Base-by-base conservation (phyloP, 768 basidiomycete species). In the Lentinula sp. region DNA sequence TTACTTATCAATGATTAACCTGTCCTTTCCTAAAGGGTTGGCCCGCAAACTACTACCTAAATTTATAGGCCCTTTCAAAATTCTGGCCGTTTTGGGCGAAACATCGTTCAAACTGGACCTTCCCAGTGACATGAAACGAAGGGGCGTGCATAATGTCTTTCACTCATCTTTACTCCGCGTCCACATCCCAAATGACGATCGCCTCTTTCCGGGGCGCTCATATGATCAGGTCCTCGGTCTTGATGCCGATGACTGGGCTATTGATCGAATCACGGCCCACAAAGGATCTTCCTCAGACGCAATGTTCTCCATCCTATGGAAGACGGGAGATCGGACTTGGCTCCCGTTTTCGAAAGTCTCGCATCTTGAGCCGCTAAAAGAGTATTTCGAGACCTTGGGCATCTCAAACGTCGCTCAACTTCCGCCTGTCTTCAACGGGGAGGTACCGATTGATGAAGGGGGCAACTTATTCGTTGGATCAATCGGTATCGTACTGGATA, bases 31-130 rank as follows among this genome's bases (percentile, higher is more conserved):
- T 0, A 75, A 73, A 42, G 70, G 68, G 3, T 37, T 68, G 4
- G 74, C 74, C 0, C 52, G 66, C 2, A 78, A 77, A 46, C 64
- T 78, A 0, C 18, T 68, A 0, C 77, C 73, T 0, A 72, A 72
- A 42, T 76, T 62, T 53, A 65, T 77, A 11, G 74, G 76, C 0
- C 76, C 75, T 0, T 76, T 63, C 49, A 55, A 58, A 3, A 70
- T 77, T 3, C 1, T 66, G 0, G 42, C 63, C 4, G 62, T 50
- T 5, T 21, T 64, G 28, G 48, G 53, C 0, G 64, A 63, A 9
- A 65, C 43, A 0, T 69, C 68, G 0, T 75, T 70, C 62, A 63
- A 48, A 18, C 48, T 76, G 1, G 66, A 73, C 3, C 37, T 76
- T 2, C 66, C 74, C 0, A 16, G 9, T 0, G 69, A 70, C 0